Evolutionary conservation across 75 land plant genomes (phyloP), one percentile per base, ranked within the genome.

Genomic region (Sequoiadendron giganteum): DNA sequence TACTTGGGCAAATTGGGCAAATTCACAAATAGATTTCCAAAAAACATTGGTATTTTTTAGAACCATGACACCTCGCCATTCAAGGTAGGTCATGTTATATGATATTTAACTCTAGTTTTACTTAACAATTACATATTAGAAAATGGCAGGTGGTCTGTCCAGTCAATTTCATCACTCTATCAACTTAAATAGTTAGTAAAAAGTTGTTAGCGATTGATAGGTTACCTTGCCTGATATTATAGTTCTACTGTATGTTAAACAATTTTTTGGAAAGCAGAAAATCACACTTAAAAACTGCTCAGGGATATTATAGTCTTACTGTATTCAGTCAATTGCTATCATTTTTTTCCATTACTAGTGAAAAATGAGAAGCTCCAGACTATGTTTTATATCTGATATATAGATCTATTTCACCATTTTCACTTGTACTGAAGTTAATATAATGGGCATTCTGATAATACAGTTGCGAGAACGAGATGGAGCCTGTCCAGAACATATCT

Each of bases 1-100:
- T 30, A 87, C 88, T 21, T 89, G 90, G 90, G 88, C 85, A 16
- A 25, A 90, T 5, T 90, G 90, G 89, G 76, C 87, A 56, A 19
- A 47, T 47, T 21, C 14, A 32, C 13, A 83, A 5, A 52, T 90
- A 19, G 85, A 87, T 56, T 40, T 76, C 1, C 3, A 2, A 32
- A 81, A 54, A 32, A 83, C 88, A 47, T 21, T 13, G 32, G 88
- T 90, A 28, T 87, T 90, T 85, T 90, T 87, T 77, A 39, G 89
- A 36, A 49, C 65, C 49, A 77, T 48, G 32, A 32, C 90, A 3
- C 84, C 90, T 83, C 61, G 32, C 15, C 90, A 90, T 86, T 58
- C 49, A 75, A 79, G n/a, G 90, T 90, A 45, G 43, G 2, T 34
- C 2, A n/a, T 32, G 36, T 52, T 52, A 65, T 4, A 0, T 6